These are phyloP conservation scores for Didymosphaeria variabile DNA, from an alignment of 2,329 filamentous ascomycete species.

Conservation along the genomic window DNA sequence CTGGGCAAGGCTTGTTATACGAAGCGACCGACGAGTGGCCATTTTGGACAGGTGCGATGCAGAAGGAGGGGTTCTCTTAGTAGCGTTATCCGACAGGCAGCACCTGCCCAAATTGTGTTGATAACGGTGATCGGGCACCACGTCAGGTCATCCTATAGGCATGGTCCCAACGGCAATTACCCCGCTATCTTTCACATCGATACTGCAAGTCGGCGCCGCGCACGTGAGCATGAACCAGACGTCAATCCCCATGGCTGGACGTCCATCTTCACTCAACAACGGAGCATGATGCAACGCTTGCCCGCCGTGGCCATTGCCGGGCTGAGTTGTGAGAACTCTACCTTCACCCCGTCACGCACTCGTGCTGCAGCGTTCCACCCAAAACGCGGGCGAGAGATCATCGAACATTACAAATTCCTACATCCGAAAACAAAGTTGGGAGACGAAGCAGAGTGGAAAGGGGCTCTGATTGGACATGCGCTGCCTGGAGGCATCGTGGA, in stretches of 20 bases:
- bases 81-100: not conserved
- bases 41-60: not conserved
- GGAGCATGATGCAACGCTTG: not conserved
- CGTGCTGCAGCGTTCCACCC: constrained; percentile 9
- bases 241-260: not conserved
- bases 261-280: not conserved
- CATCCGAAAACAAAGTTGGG: not conserved
- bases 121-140: not conserved
- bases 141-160: not conserved
- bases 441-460: constrained; percentile 1
- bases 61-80: not conserved
- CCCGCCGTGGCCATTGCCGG: constrained; percentile 9
- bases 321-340: constrained; percentile 12
- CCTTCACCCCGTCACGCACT: constrained; percentile 13
- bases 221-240: not conserved
- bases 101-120: constrained; percentile 7
- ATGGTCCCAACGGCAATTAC: not conserved
- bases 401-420: constrained; percentile 5
- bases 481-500: constrained; percentile 15
- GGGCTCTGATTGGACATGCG: constrained; percentile 11
- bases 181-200: not conserved
- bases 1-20: constrained; percentile 17
- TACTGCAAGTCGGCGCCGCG: not conserved
- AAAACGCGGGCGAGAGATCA: constrained; percentile 7
- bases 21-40: not conserved